These are phyloP conservation scores for Datisca glomerata DNA, from an alignment of 306 rosid genomes.

Conservation along the genomic window DNA sequence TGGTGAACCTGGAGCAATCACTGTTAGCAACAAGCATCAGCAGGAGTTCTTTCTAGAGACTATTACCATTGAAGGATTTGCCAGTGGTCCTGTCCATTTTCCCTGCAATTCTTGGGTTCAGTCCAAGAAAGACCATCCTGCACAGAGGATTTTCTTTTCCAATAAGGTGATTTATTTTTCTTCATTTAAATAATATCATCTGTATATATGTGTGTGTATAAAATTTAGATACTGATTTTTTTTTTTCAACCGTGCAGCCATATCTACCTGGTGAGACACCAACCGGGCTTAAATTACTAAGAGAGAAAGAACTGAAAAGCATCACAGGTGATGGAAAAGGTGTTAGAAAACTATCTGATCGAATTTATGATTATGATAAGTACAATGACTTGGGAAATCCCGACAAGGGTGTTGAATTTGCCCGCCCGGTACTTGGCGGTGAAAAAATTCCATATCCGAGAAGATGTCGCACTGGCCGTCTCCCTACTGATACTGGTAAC, in stretches of 20 bases:
- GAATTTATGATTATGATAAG: slow-evolving; percentile 59
- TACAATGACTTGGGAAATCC: slow-evolving; percentile 70
- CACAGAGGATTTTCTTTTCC: slow-evolving; percentile 60
- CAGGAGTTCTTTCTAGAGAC: slow-evolving; percentile 58
- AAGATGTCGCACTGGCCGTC: slow-evolving; percentile 65
- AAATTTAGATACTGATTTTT: neutral
- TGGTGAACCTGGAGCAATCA: slow-evolving; percentile 72
- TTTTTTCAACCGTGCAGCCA: slow-evolving; percentile 29
- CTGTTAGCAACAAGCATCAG: slow-evolving; percentile 58
- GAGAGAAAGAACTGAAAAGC: slow-evolving; percentile 31
- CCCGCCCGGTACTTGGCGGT: slow-evolving; percentile 69
- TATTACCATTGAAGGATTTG: slow-evolving; percentile 63
- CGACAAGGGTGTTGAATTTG: slow-evolving; percentile 15
- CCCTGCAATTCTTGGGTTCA: slow-evolving; percentile 80
- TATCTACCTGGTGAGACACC: slow-evolving; percentile 64
- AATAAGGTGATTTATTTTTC: slow-evolving; percentile 45
- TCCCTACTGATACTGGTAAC: slow-evolving; percentile 34
- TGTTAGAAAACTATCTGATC: slow-evolving; percentile 26
- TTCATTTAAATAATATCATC: no score
- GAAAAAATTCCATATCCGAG: slow-evolving; percentile 55
- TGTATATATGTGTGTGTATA: no score
- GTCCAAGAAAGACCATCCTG: slow-evolving; percentile 43
- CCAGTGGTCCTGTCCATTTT: slow-evolving; percentile 56
- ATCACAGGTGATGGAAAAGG: slow-evolving; percentile 65
- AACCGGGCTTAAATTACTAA: slow-evolving; percentile 23